Base-by-base conservation (phyloP, 305 asterid species). In the Fraxinus sp. region DNA sequence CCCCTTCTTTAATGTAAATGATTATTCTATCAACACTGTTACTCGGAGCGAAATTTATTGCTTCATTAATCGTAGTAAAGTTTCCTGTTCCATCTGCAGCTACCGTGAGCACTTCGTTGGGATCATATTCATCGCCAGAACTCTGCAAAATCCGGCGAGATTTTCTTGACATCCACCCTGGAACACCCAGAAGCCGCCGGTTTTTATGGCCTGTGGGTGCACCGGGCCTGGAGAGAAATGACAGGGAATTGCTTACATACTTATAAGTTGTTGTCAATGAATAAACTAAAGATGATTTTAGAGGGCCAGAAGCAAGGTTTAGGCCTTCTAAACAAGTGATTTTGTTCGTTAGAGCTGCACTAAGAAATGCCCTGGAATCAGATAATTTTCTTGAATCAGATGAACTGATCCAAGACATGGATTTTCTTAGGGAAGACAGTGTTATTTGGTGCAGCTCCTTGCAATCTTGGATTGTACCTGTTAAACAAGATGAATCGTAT, bases 81-180 rank as follows among this genome's bases (percentile, higher is more conserved):
- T 94, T 90, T 36, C 98, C 99, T 0, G 85, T 88, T 9, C 97
- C 99, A 70, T 94, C 98, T 2, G 89, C 88, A 0, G 98, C 92
- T 82, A 96, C 99, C 2, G 93, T 92, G 30, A 93, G 49, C 77
- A 87, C 83, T 13, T 80, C 85, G 1, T 83, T 66, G 32, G 88
- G 81, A 26, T 80, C 91, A 18, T 93, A 88, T 36, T 90, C 90
- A 11, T 87, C 85, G 37, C 85, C 90, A 66, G 87, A 81, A n/a
- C 75, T 79, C 87, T 87, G 90, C 84, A 96, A 64, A 62, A 91
- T 84, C 43, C 83, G 87, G 14, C 93, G 89, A 55, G 90, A 81
- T 55, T 70, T 87, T 49, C 18, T n/a, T 14, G 94, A 84, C 18
- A 93, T 32, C 98, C 98, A 95, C 57, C 80, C 80, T 16, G 97